A percentile compares a stretch with the other conserved stretches of the same genome.
Evolutionary conservation across 805 yeast species (phyloP).

Genomic region (Candida nemodendra): DNA sequence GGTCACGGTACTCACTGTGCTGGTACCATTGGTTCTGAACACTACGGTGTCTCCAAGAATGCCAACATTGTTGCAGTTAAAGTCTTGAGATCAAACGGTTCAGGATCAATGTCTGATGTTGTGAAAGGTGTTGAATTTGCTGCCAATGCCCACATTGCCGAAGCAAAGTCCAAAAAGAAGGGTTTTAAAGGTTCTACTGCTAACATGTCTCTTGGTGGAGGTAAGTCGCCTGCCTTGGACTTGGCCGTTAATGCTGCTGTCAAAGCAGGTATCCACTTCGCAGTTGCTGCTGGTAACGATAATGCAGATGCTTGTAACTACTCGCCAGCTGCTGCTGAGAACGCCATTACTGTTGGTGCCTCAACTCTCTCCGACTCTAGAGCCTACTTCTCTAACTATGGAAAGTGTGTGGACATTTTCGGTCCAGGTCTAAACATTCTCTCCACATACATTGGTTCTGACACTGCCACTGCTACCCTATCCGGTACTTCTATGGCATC

Average conservation of each 20-base stretch:
- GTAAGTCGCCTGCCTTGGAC: slow-evolving; percentile 83
- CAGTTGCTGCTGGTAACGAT: slow-evolving; percentile 97
- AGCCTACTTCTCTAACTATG: slow-evolving; percentile 95
- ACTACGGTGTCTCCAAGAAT: slow-evolving; percentile 81
- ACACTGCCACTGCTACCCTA: slow-evolving; percentile 71
- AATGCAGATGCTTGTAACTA: slow-evolving; percentile 88
- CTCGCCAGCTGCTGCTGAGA: slow-evolving; percentile 86
- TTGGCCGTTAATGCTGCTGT: slow-evolving; percentile 89
- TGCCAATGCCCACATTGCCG: slow-evolving; percentile 63
- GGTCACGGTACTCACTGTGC: slow-evolving; percentile 98
- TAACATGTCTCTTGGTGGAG: slow-evolving; percentile 95
- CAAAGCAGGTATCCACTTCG: slow-evolving; percentile 83
- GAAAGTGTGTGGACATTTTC: slow-evolving; percentile 92
- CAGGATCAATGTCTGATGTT: slow-evolving; percentile 82
- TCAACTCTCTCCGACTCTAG: slow-evolving; percentile 83
- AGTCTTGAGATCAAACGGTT: slow-evolving; percentile 78
- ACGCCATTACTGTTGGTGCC: slow-evolving; percentile 93
- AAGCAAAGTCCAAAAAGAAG: slow-evolving; percentile 47
- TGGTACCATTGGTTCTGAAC: slow-evolving; percentile 83
- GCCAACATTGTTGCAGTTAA: slow-evolving; percentile 81
- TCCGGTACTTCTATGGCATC: slow-evolving; percentile 99
- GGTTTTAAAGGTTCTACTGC: slow-evolving; percentile 85
- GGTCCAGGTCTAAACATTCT: slow-evolving; percentile 93
- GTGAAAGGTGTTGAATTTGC: slow-evolving; percentile 84
- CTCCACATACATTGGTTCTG: slow-evolving; percentile 80